A percentile compares a stretch with the other conserved stretches of the same genome.
Conservation (phyloP, 2,329 filamentous ascomycete species). For the Chaetoscypha palmicola region DNA sequence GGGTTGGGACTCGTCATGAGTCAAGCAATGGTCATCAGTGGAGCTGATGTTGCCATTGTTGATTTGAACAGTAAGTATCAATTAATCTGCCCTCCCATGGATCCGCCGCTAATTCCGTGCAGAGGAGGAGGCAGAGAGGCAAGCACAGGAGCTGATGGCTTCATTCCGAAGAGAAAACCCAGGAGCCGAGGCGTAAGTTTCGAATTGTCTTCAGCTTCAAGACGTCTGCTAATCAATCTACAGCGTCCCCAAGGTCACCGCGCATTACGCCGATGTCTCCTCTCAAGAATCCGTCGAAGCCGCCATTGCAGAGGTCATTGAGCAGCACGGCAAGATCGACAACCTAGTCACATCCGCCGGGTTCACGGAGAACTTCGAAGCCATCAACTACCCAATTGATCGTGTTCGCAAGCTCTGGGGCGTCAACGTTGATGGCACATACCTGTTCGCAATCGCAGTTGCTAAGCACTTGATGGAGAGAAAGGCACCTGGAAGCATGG, state of each 20-base stretch:
- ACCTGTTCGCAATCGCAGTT: slow-evolving; percentile 76
- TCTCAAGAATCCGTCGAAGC: slow-evolving; percentile 69
- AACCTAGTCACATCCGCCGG: slow-evolving; percentile 92
- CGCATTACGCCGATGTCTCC: slow-evolving; percentile 84
- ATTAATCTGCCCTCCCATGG: background rate
- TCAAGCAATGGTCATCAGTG: slow-evolving; percentile 81
- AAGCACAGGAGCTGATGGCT: slow-evolving; percentile 66
- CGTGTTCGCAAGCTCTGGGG: slow-evolving; percentile 90
- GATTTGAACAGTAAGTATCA: slow-evolving; percentile 76
- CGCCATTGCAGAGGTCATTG: slow-evolving; percentile 63
- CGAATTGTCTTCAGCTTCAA: background rate
- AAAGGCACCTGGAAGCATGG: slow-evolving; percentile 73
- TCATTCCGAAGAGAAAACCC: slow-evolving; percentile 77
- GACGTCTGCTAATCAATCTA: background rate
- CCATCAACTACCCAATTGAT: slow-evolving; percentile 82
- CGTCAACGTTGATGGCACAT: slow-evolving; percentile 90
- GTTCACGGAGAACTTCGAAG: slow-evolving; percentile 93
- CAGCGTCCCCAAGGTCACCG: slow-evolving; percentile 74
- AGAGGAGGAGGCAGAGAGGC: slow-evolving; percentile 79
- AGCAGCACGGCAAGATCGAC: slow-evolving; percentile 74
- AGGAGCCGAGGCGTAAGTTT: slow-evolving; percentile 54
- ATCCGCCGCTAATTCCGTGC: slow-evolving; percentile 16
- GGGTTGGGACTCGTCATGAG: slow-evolving; percentile 89
- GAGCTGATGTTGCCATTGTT: slow-evolving; percentile 83
- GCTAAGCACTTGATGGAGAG: slow-evolving; percentile 85